Percentiles rank a stretch among this genome's conserved stretches.
These are phyloP conservation scores for Fraxinus cuspidata DNA, from an alignment of 257 asterid species.

Conservation along the genomic window DNA sequence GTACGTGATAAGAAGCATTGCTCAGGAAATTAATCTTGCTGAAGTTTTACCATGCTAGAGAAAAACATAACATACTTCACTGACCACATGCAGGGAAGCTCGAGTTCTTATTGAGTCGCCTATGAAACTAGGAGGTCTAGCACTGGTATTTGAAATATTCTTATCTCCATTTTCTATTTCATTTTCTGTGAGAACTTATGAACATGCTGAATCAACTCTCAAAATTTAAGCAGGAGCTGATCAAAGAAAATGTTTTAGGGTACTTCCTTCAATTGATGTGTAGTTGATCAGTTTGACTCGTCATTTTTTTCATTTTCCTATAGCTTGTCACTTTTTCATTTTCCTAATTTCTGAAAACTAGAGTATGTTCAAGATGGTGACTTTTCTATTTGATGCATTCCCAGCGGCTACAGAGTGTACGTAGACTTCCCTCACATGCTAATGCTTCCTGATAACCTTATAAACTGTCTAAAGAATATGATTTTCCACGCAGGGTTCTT, in stretches of 20 bases:
- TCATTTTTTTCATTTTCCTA: not conserved
- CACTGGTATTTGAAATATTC: conserved; percentile 44
- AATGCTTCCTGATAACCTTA: not conserved
- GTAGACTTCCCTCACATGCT: conserved; percentile 21
- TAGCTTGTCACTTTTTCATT: conserved; percentile 8
- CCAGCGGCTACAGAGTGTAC: conserved; percentile 71
- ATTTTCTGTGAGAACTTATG: not conserved
- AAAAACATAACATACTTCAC: conserved; percentile 5
- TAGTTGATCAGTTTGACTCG: not conserved
- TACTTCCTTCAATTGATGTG: not conserved
- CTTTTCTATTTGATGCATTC: conserved; percentile 63
- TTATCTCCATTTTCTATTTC: not conserved
- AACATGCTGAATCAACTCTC: not conserved
- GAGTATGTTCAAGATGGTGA: conserved; percentile 57
- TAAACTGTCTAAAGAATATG: conserved; percentile 5
- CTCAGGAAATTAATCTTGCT: not conserved
- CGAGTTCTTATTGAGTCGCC: conserved; percentile 67
- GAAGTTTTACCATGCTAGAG: not conserved
- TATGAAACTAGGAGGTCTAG: conserved; percentile 63
- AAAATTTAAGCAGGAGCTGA: not conserved
- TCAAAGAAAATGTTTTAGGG: not conserved
- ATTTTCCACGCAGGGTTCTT: conserved; percentile 60
- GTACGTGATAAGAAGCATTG: conserved; percentile 38
- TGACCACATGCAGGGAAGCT: conserved; percentile 59
- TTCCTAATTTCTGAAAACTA: conserved; percentile 24